Conservation (phyloP, 2,329 filamentous ascomycete species). For the Ascochyta rabiei region DNA sequence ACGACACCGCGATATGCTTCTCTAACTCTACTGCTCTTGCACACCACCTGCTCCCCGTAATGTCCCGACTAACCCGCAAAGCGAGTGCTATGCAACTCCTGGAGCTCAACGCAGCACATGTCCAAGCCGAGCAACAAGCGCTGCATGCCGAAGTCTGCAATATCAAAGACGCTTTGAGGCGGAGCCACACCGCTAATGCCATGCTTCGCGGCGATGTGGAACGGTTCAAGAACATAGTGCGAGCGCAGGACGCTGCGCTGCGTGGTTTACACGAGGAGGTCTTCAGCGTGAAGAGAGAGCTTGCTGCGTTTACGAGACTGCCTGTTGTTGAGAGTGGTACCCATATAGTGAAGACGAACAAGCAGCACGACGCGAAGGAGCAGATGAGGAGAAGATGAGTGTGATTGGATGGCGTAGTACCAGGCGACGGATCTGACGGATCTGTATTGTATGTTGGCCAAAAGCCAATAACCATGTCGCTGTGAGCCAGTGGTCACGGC, state of each 20-base stretch:
- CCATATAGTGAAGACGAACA: no score
- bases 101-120: background rate
- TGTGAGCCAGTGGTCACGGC: background rate
- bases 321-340: background rate
- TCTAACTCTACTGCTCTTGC: no score
- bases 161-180: background rate
- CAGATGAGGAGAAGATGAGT: background rate
- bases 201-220: conserved; percentile 6
- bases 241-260: background rate
- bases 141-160: background rate
- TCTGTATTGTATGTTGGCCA: no score
- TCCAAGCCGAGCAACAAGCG: background rate
- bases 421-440: no score
- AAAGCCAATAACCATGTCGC: no score
- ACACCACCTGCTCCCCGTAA: background rate
- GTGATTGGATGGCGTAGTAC: background rate
- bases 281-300: background rate
- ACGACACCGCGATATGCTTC: background rate
- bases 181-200: background rate
- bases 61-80: conserved; percentile 2
- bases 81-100: background rate
- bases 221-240: background rate
- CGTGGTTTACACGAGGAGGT: background rate
- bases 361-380: background rate
- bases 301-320: background rate